Evolutionary conservation across 129 eudicot species (phyloP).

Genomic region (Helichrysum umbraculigerum): DNA sequence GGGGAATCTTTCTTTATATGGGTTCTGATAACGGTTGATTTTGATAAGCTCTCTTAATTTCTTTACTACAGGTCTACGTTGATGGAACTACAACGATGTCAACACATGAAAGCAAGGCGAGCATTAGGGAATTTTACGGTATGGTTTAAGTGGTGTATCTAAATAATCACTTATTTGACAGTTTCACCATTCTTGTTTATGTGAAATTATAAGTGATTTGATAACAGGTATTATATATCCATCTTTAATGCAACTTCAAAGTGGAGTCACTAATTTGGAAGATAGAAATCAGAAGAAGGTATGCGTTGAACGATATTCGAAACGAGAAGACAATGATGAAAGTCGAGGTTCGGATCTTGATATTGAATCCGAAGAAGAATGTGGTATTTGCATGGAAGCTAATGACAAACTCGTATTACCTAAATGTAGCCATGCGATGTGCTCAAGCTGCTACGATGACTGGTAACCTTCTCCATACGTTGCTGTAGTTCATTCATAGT

Average conservation of each 20-base stretch:
- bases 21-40: not conserved
- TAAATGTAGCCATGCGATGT: slow-evolving; percentile 63
- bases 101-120: slow-evolving; percentile 83
- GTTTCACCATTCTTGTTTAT: slow-evolving; percentile 6
- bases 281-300: slow-evolving; percentile 59
- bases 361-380: slow-evolving; percentile 68
- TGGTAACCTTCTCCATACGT: slow-evolving; percentile 41
- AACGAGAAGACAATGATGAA: slow-evolving; percentile 43
- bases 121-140: slow-evolving; percentile 90
- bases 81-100: slow-evolving; percentile 98
- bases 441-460: slow-evolving; percentile 61
- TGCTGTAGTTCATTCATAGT: not conserved
- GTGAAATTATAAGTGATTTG: not conserved
- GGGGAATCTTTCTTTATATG: not conserved
- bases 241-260: slow-evolving; percentile 65
- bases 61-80: slow-evolving; percentile 63
- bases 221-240: slow-evolving; percentile 62
- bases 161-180: not conserved
- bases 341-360: slow-evolving; percentile 40
- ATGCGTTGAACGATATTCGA: slow-evolving; percentile 43
- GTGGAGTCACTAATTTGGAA: slow-evolving; percentile 55
- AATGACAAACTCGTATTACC: slow-evolving; percentile 68
- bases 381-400: slow-evolving; percentile 78
- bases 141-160: not conserved
- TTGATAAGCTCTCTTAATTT: slow-evolving; percentile 5